phyloP scores from a whole-genome alignment of 495 filamentous ascomycete species.

The Penicillium samsonianum region DNA sequence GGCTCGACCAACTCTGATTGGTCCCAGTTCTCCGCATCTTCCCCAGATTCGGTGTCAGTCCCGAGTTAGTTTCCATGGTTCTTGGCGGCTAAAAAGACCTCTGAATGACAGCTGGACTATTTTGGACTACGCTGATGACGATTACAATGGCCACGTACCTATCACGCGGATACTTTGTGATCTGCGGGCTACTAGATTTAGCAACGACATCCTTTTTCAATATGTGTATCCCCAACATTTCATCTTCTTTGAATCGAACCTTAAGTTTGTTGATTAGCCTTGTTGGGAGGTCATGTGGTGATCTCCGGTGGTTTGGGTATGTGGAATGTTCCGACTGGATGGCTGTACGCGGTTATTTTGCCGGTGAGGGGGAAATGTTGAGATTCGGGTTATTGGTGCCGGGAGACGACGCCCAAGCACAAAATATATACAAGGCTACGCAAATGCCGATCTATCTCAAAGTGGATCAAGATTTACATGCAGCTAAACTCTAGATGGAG shows the following conservation, averaged over 20 bases:
- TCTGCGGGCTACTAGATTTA: neutral
- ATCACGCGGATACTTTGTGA: neutral
- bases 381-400: neutral
- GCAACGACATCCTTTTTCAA: neutral
- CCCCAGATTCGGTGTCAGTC: neutral
- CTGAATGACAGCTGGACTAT: neutral
- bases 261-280: conserved; percentile 1
- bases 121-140: conserved; percentile 3
- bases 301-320: neutral
- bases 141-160: neutral
- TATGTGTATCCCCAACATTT: neutral
- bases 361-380: neutral
- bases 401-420: neutral
- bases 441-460: conserved; percentile 19
- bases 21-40: neutral
- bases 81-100: neutral
- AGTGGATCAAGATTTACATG: conserved; percentile 22
- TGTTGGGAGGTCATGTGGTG: conserved; percentile 10
- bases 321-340: conserved; percentile 10
- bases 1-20: neutral
- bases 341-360: conserved; percentile 1
- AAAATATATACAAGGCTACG: neutral
- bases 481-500: conserved; percentile 20
- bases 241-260: neutral
- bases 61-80: neutral